Percentiles rank a stretch among this genome's conserved stretches.
phyloP scores from a whole-genome alignment of 768 basidiomycete species.

The Leccinum broughii region DNA sequence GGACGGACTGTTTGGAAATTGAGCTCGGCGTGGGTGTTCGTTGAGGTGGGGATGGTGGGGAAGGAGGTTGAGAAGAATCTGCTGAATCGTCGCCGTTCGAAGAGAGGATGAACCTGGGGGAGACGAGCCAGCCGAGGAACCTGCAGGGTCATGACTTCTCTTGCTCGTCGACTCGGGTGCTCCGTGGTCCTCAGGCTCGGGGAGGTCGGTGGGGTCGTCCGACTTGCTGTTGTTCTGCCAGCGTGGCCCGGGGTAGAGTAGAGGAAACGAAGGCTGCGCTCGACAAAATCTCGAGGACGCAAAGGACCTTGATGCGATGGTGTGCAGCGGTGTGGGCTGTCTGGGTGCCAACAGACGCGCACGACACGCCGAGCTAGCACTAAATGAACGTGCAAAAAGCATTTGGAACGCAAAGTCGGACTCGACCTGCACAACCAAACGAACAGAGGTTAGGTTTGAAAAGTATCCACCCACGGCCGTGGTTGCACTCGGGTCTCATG shows the following conservation, averaged over 20 bases:
- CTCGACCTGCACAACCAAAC: constrained; percentile 18
- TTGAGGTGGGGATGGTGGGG: constrained; percentile 39
- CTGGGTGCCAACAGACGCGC: constrained; percentile 14
- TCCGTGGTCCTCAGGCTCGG: constrained; percentile 26
- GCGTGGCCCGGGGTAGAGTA: constrained; percentile 32
- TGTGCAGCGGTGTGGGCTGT: constrained; percentile 11
- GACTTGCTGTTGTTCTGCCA: constrained; percentile 40
- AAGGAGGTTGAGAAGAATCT: constrained; percentile 28
- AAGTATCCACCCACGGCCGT: neutral
- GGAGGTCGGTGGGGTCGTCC: constrained; percentile 24
- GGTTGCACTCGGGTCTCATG: too few relatives aligned
- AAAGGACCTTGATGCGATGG: constrained; percentile 24
- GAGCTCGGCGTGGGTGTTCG: constrained; percentile 44
- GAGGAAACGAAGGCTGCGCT: constrained; percentile 34
- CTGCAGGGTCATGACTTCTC: constrained; percentile 22
- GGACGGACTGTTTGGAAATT: constrained; percentile 84
- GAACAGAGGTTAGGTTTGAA: neutral
- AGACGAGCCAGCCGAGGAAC: constrained; percentile 34
- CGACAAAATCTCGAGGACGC: constrained; percentile 22
- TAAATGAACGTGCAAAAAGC: constrained; percentile 23
- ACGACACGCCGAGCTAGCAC: constrained; percentile 13
- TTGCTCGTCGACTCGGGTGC: constrained; percentile 21
- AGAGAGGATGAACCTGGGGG: constrained; percentile 31
- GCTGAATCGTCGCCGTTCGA: constrained; percentile 38
- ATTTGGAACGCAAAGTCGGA: constrained; percentile 19